phyloP scores from a whole-genome alignment of 1,284 basidiomycete genomes.

The Moesziomyces sp. region DNA sequence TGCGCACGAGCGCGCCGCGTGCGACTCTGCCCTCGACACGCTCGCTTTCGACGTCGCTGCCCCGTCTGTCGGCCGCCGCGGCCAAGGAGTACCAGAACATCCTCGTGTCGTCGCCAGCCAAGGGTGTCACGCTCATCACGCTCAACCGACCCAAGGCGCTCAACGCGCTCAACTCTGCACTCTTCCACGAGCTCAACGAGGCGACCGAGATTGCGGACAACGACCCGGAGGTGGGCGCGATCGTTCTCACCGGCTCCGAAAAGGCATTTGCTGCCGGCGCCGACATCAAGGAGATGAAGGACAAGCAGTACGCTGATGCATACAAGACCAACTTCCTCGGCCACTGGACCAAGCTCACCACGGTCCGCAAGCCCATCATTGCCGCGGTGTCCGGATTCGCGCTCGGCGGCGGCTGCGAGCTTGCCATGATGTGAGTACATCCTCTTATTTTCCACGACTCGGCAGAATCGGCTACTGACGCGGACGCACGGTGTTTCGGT shows the following conservation, averaged over 20 bases:
- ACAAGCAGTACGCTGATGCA: conserved; percentile 85
- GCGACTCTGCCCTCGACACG: conserved; percentile 31
- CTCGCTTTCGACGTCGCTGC: conserved; percentile 51
- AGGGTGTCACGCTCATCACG: conserved; percentile 85
- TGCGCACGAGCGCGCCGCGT: conserved; percentile 35
- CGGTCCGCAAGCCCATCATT: conserved; percentile 89
- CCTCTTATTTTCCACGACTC: not conserved
- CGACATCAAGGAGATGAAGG: conserved; percentile 93
- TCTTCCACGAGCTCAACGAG: conserved; percentile 77
- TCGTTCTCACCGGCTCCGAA: conserved; percentile 93
- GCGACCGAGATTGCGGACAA: conserved; percentile 80
- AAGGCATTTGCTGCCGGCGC: conserved; percentile 94
- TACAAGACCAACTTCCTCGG: conserved; percentile 90
- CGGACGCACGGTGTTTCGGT: not conserved
- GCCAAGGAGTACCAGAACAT: conserved; percentile 74
- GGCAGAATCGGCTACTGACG: not conserved
- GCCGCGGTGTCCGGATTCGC: conserved; percentile 96
- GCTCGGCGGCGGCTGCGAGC: conserved; percentile 94
- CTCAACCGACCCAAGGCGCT: conserved; percentile 96
- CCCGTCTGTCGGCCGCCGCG: conserved; percentile 39
- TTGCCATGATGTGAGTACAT: conserved; percentile 83
- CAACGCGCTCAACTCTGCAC: conserved; percentile 73
- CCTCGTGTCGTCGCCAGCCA: conserved; percentile 78
- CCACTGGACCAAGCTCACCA: conserved; percentile 82
- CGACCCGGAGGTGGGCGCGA: conserved; percentile 72